phyloP scores from a whole-genome alignment of 371 early-diverging fungal species.

The Fennellomyces sp. region DNA sequence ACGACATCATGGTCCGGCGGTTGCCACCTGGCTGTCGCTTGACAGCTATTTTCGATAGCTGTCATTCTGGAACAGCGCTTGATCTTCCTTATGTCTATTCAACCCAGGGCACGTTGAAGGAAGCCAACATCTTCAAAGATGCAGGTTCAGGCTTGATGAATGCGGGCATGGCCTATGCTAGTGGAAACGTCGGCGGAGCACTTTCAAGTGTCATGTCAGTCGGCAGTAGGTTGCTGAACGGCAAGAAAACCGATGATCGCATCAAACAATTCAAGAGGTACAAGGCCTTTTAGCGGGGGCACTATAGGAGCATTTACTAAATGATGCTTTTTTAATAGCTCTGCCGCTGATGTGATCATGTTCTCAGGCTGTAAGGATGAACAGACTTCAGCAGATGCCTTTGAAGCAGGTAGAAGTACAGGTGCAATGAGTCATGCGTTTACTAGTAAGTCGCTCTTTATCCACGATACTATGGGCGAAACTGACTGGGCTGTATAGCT shows the following conservation, averaged over 20 bases:
- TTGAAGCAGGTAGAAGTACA: conserved; percentile 57
- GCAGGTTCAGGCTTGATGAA: conserved; percentile 50
- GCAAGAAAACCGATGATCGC: conserved; percentile 38
- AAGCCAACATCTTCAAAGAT: conserved; percentile 48
- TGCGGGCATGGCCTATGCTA: conserved; percentile 58
- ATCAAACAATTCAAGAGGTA: conserved; percentile 46
- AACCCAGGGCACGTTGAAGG: conserved; percentile 67
- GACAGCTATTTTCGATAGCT: conserved; percentile 86
- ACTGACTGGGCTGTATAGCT: conserved; percentile 28
- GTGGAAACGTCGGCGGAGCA: conserved; percentile 45
- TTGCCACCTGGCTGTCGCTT: conserved; percentile 85
- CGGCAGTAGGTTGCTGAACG: conserved; percentile 46
- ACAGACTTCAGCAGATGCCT: conserved; percentile 89
- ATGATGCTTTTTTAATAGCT: too few relatives aligned
- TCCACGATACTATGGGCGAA: too few relatives aligned
- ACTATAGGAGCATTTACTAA: too few relatives aligned
- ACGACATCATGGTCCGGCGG: conserved; percentile 78
- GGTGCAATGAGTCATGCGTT: neutral
- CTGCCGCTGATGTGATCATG: conserved; percentile 82
- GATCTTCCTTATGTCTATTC: conserved; percentile 89
- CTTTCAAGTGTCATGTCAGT: conserved; percentile 47
- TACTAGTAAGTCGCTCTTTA: neutral
- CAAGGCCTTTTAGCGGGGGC: too few relatives aligned
- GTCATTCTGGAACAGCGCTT: conserved; percentile 84
- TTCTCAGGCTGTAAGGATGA: conserved; percentile 90